These are phyloP conservation scores for Cyclostephanos tholiformis DNA, from an alignment of 108 stramenopile species.

Conservation along the genomic window DNA sequence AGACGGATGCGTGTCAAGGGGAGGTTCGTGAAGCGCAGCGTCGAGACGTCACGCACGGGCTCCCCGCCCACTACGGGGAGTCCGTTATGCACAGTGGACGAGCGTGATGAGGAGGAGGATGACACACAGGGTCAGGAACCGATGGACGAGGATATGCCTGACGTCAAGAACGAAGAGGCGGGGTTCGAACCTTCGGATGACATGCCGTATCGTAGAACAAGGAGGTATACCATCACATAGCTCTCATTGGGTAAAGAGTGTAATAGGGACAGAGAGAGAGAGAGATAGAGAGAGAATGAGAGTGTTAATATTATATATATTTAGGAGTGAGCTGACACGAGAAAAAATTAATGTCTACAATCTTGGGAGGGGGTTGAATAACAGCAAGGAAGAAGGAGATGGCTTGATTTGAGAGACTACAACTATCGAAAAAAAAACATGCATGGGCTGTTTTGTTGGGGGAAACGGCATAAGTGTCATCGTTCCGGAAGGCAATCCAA, in stretches of 20 bases:
- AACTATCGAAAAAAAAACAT: too few relatives aligned
- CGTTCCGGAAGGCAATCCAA: too few relatives aligned
- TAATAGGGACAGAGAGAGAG: background rate
- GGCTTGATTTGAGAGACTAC: background rate
- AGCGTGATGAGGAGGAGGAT: slow-evolving; percentile 26
- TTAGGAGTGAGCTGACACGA: background rate
- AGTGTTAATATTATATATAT: background rate
- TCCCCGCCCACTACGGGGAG: slow-evolving; percentile 40
- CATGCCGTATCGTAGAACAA: slow-evolving; percentile 79
- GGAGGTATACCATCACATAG: slow-evolving; percentile 85
- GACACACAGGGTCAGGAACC: slow-evolving; percentile 1
- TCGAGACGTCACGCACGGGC: slow-evolving; percentile 39
- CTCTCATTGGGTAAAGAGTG: background rate
- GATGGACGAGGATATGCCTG: slow-evolving; percentile 75
- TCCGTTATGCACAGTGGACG: slow-evolving; percentile 35
- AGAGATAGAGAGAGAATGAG: background rate
- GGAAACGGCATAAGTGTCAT: too few relatives aligned
- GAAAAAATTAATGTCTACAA: background rate
- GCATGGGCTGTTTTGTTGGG: too few relatives aligned
- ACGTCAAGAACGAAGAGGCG: slow-evolving; percentile 81
- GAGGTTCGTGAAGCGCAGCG: slow-evolving; percentile 92
- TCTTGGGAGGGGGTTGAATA: background rate
- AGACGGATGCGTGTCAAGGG: slow-evolving; percentile 95
- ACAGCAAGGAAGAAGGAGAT: background rate
- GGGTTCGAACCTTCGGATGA: slow-evolving; percentile 82